phyloP scores from a whole-genome alignment of 1,284 basidiomycete species.

The Boletus subluridellus region DNA sequence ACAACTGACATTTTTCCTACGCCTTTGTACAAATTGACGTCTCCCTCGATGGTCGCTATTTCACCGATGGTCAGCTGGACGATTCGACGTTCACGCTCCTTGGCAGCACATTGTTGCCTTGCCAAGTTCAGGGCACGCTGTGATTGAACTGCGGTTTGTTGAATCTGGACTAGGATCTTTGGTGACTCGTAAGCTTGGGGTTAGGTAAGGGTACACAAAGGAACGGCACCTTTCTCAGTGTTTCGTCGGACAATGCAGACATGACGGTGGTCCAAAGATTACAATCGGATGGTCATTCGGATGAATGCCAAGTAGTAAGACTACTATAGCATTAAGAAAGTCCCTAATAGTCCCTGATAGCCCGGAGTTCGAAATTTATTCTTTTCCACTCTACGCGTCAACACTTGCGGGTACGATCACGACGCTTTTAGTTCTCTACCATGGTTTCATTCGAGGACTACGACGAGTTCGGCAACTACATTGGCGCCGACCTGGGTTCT shows the following conservation, averaged over 20 bases:
- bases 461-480: conserved; percentile 94
- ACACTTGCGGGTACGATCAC: conserved; percentile 5
- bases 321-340: not conserved
- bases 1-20: conserved; percentile 83
- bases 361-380: conserved; percentile 37
- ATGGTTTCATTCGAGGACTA: conserved; percentile 86
- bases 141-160: conserved; percentile 78
- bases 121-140: conserved; percentile 73
- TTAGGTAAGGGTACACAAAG: not conserved
- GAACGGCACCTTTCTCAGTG: conserved; percentile 68
- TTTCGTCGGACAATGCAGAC: conserved; percentile 75
- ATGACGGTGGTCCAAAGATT: conserved; percentile 17
- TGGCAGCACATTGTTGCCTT: conserved; percentile 67
- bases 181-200: conserved; percentile 17
- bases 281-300: conserved; percentile 13
- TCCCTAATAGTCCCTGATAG: not conserved
- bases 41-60: conserved; percentile 58
- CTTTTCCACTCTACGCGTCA: conserved; percentile 22
- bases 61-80: conserved; percentile 84
- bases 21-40: conserved; percentile 82
- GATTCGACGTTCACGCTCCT: conserved; percentile 83
- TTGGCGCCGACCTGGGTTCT: conserved; percentile 88
- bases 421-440: conserved; percentile 2
- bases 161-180: conserved; percentile 88
- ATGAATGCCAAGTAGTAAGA: not conserved